Evolutionary conservation across 2,329 filamentous ascomycete species (phyloP).

Genomic region (Sclerotinia subarctica): DNA sequence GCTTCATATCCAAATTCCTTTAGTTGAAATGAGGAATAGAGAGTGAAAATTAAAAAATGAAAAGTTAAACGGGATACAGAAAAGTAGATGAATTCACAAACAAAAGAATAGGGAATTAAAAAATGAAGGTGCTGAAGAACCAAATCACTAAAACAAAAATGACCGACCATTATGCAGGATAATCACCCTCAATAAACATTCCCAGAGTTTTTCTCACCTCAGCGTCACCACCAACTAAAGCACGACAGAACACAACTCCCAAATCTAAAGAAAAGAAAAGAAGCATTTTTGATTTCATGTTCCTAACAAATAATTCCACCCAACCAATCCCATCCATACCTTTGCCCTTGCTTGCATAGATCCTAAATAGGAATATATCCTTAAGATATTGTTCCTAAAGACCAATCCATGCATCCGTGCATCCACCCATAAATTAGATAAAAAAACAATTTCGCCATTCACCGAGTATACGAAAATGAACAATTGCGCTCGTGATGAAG

Average conservation of each 20-base stretch:
- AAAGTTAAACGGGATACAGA: background rate
- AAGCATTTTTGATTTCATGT: background rate
- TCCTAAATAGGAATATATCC: background rate
- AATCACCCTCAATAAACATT: background rate
- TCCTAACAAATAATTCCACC: constrained; percentile 8
- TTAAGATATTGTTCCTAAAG: constrained; percentile 5
- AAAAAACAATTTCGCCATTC: constrained; percentile 13
- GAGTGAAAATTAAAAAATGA: background rate
- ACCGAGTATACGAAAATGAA: background rate
- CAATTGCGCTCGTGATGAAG: background rate
- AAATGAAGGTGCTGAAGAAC: background rate
- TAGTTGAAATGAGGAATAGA: background rate
- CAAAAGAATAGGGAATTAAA: no score
- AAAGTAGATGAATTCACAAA: background rate
- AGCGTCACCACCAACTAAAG: background rate
- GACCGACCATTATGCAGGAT: background rate
- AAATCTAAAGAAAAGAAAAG: background rate
- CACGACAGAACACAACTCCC: background rate
- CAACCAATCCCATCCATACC: background rate
- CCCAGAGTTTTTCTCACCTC: background rate
- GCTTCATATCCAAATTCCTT: background rate
- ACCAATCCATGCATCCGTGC: constrained; percentile 1
- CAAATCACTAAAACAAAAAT: background rate
- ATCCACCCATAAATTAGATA: constrained; percentile 14
- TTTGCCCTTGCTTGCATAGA: constrained; percentile 9